Evolutionary conservation across 1,284 basidiomycete species (phyloP), one percentile per base, ranked within the genome.

Genomic region (Malassezia restricta): DNA sequence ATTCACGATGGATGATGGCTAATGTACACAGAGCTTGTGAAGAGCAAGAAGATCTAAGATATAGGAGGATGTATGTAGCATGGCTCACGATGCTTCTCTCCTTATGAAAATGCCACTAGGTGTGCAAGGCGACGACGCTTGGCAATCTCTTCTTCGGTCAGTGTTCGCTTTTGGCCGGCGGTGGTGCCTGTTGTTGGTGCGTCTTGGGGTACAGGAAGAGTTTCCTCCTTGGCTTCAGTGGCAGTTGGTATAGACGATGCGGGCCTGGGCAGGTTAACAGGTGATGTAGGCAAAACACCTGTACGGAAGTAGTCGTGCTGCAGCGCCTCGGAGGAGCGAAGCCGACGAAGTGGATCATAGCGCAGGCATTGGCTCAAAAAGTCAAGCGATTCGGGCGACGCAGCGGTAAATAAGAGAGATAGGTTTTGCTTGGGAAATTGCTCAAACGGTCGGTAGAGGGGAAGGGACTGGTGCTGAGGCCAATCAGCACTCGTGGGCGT

Each of bases 401-500:
- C 87, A 1, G 91, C 91, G 0, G 87, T 86, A 76, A 98, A 92
- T 35, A 94, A 79, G 63, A 85, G 82, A 32, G 85, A 82, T 31
- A 94, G 77, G 11, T 84, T 85, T 42, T 84, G 81, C 65, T 84
- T 86, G 0, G 86, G 84, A 64, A 87, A 86, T 38, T 57, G 53
- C 37, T 67, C 66, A 28, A 67, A 64, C 28, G 57, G 35, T 9
- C 46, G 46, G 33, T 58, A 70, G 52, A 62, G 54, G 3, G 69
- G 69, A 7, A 72, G 56, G 29, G 60, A 64, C 84, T 83, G 49
- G 85, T 85, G 17, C 87, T 82, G 7, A 86, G 92, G 92, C 94
- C 94, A 99, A 27, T 96, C 91, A 47, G 87, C 83, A 66, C 96
- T 90, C 0, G 87, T 87, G 0, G 94, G 94, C 5, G 90, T 91